Base-by-base conservation (phyloP, 2,329 filamentous ascomycete species). In the Rachicladosporium sp. region DNA sequence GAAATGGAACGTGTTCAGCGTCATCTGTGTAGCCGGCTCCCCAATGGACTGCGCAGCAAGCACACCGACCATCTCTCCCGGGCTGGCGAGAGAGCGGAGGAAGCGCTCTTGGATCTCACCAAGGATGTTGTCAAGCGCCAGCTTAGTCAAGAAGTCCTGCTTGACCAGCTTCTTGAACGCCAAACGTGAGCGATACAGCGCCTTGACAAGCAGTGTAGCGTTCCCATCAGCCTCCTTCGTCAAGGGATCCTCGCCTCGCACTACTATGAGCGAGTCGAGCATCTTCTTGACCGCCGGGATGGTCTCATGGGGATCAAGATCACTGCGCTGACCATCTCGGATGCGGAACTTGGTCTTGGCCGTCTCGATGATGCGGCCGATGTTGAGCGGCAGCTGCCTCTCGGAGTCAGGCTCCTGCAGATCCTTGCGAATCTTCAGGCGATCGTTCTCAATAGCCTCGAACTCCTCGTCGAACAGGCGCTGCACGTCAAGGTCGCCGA, bases 11-110 rank as follows among this genome's bases (percentile, higher is more conserved):
- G 91, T 98, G 68, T 98, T 98, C 45, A 98, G 69, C 1, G 91
- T 98, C 91, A 98, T 98, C 70, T 98, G 91, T 1, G 91, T 98
- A 13, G 91, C 93, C 31, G 91, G 91, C 64, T 98, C 91, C 68
- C 91, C 91, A 59, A 98, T 98, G 27, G 91, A 98, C 66, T 98
- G 91, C 5, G 93, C 91, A 47, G 91, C 91, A 55, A 98, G 69
- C 13, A 98, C 91, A 67, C 91, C 91, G 41, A 98, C 91, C 91
- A 98, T 98, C 61, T 98, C 93, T 58, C 93, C 91, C 35, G 91
- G 89, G 52, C 79, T 85, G 45, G 94, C 88, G 51, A 83, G 78
- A 35, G 89, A 77, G 53, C 82, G 80, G 29, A 83, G 76, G 74
- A 93, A 98, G 45, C 87, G 78, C 56, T 76, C 87, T 64, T 93